phyloP scores from a whole-genome alignment of 345 rosid species.

The Ailanthus altissimus region DNA sequence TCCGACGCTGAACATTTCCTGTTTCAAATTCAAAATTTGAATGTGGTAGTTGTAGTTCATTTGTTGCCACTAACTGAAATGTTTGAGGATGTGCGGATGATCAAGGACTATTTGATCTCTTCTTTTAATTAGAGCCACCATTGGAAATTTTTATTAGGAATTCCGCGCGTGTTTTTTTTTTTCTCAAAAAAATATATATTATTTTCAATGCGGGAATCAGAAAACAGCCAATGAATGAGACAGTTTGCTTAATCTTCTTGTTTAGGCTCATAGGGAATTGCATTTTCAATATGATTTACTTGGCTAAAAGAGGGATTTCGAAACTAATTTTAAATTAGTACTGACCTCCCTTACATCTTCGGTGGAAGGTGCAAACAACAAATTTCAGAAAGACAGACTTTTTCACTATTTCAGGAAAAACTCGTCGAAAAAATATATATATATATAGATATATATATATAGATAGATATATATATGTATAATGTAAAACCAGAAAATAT shows the following conservation, averaged over 20 bases:
- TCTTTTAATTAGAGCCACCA: background rate
- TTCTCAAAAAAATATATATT: too few relatives aligned
- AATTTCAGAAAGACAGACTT: too few relatives aligned
- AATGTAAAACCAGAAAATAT: too few relatives aligned
- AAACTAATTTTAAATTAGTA: background rate
- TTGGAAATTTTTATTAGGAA: background rate
- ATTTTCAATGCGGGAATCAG: background rate
- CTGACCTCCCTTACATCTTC: background rate
- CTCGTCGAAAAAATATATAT: too few relatives aligned
- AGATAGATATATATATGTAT: too few relatives aligned
- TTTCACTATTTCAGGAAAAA: too few relatives aligned
- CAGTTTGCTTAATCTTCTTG: background rate
- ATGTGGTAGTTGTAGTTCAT: constrained; percentile 14
- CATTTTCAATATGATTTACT: background rate
- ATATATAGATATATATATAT: too few relatives aligned
- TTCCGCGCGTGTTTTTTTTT: background rate
- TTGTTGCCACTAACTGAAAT: too few relatives aligned
- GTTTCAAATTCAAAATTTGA: constrained; percentile 39
- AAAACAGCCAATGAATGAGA: background rate
- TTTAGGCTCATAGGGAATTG: background rate
- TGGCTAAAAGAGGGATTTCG: background rate
- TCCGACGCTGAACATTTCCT: background rate
- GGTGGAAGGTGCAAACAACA: too few relatives aligned
- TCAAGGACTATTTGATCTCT: background rate
- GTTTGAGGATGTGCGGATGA: background rate